Conservation (phyloP, 129 eudicot species). For the Cynara cardunculus region DNA sequence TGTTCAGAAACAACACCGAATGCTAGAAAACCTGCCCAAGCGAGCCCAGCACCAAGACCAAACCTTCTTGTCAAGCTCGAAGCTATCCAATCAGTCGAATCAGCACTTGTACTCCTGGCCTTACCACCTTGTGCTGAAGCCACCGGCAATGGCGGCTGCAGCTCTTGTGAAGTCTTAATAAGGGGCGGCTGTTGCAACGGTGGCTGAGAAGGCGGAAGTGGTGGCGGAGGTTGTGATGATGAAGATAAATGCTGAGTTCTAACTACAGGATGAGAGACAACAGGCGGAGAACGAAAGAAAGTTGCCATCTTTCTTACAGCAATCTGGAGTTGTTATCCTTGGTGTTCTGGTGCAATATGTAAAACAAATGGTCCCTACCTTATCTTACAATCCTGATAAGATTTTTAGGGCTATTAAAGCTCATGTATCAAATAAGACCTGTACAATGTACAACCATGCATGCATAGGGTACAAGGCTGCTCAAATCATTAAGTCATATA, state of each 20-base stretch:
- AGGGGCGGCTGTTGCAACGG: constrained; percentile 24
- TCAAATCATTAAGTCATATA: constrained; percentile 11
- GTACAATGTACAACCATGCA: not conserved
- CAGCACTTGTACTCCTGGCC: constrained; percentile 41
- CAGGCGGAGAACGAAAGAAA: constrained; percentile 58
- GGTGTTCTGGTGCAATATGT: constrained; percentile 18
- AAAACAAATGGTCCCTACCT: constrained; percentile 51
- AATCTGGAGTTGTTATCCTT: constrained; percentile 5
- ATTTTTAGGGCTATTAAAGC: constrained; percentile 6
- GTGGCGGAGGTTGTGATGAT: constrained; percentile 45
- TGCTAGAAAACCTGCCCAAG: constrained; percentile 89
- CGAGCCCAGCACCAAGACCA: constrained; percentile 94
- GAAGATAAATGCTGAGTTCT: constrained; percentile 43
- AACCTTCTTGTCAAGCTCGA: constrained; percentile 77
- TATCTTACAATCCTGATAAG: constrained; percentile 41
- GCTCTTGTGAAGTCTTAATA: constrained; percentile 36
- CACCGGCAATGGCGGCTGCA: constrained; percentile 24
- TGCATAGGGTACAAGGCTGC: constrained; percentile 15
- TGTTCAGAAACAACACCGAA: constrained; percentile 88
- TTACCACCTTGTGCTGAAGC: constrained; percentile 18
- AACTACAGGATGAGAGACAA: constrained; percentile 49
- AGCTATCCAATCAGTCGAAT: constrained; percentile 92
- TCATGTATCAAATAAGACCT: not conserved
- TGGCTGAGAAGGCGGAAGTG: constrained; percentile 32
- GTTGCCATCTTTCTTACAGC: constrained; percentile 50